A percentile compares a stretch with the other conserved stretches of the same genome.
Conservation (phyloP, 2,329 filamentous ascomycete species). For the Paracoccidioides brasiliensis region DNA sequence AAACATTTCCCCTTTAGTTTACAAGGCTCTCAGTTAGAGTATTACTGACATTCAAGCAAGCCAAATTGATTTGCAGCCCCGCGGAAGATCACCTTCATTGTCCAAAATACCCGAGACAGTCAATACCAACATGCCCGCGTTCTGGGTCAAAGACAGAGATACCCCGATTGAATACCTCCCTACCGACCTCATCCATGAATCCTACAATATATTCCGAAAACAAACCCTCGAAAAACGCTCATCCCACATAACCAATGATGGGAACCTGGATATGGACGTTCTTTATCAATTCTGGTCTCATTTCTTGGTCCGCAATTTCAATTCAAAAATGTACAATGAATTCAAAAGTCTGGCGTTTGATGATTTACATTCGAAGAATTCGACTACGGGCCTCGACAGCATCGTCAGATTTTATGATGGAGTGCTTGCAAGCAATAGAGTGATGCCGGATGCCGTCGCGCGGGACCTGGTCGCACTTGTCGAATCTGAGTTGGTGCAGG, state of each 20-base stretch:
- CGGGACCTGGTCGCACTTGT: slow-evolving; percentile 44
- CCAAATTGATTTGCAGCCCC: not conserved
- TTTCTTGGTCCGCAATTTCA: slow-evolving; percentile 61
- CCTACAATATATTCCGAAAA: slow-evolving; percentile 36
- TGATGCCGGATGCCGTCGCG: slow-evolving; percentile 39
- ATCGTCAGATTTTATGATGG: slow-evolving; percentile 54
- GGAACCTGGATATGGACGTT: slow-evolving; percentile 40
- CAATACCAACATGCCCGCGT: slow-evolving; percentile 18
- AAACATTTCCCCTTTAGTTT: not conserved
- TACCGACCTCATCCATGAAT: slow-evolving; percentile 34
- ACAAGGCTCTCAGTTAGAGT: not conserved
- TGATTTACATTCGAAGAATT: slow-evolving; percentile 43
- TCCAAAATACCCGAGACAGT: slow-evolving; percentile 1
- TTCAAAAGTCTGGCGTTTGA: slow-evolving; percentile 55
- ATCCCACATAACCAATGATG: slow-evolving; percentile 25
- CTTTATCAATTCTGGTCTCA: slow-evolving; percentile 65
- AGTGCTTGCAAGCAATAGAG: slow-evolving; percentile 38
- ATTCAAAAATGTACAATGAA: slow-evolving; percentile 61
- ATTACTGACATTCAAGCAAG: not conserved
- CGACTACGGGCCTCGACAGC: slow-evolving; percentile 45
- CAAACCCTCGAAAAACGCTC: slow-evolving; percentile 39
- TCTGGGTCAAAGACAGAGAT: slow-evolving; percentile 40
- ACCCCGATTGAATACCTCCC: slow-evolving; percentile 31
- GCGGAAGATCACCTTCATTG: not conserved
- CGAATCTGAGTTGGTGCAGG: slow-evolving; percentile 31